Percentiles rank a stretch among this genome's conserved stretches.
phyloP scores from a whole-genome alignment of 192 early-diverging fungal species.

The Gamsiella multidivaricata region DNA sequence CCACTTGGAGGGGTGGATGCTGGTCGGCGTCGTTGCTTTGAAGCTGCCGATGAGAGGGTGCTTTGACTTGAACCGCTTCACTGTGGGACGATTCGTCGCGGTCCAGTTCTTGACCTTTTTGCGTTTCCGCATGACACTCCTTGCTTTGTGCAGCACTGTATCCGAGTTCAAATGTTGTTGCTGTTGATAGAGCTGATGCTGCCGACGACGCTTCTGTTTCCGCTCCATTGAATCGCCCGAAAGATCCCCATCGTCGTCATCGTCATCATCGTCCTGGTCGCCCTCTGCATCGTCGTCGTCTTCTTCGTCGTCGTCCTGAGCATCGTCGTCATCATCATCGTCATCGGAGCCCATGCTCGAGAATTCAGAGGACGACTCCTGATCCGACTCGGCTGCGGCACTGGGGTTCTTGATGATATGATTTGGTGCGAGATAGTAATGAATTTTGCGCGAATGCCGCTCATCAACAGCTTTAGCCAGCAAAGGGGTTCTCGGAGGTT shows the following conservation, averaged over 20 bases:
- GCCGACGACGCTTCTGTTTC: slow-evolving; percentile 47
- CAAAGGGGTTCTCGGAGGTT: slow-evolving; percentile 77
- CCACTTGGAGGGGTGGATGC: slow-evolving; percentile 42
- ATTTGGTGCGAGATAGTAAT: slow-evolving; percentile 74
- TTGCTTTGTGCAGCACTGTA: slow-evolving; percentile 37
- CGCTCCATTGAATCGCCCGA: slow-evolving; percentile 40
- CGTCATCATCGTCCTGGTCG: slow-evolving; percentile 38
- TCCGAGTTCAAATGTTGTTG: slow-evolving; percentile 45
- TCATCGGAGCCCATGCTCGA: slow-evolving; percentile 44
- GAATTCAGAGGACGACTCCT: slow-evolving; percentile 46
- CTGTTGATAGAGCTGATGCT: slow-evolving; percentile 38
- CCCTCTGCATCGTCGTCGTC: slow-evolving; percentile 30
- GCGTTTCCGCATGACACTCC: slow-evolving; percentile 46
- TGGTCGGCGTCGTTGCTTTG: slow-evolving; percentile 45
- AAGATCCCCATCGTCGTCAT: slow-evolving; percentile 48
- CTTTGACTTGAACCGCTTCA: slow-evolving; percentile 52
- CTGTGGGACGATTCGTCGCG: slow-evolving; percentile 38
- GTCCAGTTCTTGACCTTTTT: slow-evolving; percentile 45
- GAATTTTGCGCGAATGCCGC: slow-evolving; percentile 75
- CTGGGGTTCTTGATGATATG: slow-evolving; percentile 52
- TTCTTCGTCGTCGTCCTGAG: slow-evolving; percentile 30
- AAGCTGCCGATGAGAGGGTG: slow-evolving; percentile 47
- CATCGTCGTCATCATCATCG: slow-evolving; percentile 51
- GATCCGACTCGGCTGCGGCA: slow-evolving; percentile 24
- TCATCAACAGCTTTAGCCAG: slow-evolving; percentile 78